A percentile compares a stretch with the other conserved stretches of the same genome.
phyloP scores from a whole-genome alignment of 1,139 yeast species.

The Lodderomyces margitis region DNA sequence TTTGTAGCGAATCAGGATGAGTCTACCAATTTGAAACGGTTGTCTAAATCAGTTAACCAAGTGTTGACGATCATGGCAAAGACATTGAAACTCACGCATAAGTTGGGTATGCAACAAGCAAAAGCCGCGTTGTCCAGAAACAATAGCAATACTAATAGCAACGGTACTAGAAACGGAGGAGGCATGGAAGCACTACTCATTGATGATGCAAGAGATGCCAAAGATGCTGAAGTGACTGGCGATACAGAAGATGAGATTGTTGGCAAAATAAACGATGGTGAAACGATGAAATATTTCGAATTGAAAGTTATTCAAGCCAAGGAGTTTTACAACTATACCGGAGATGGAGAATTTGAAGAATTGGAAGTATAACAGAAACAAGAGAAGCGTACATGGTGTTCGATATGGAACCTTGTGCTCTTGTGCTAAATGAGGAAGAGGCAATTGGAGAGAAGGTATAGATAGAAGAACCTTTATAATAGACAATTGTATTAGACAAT shows the following conservation, averaged over 20 bases:
- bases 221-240: not conserved
- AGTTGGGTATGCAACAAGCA: slow-evolving; percentile 19
- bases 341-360: slow-evolving; percentile 22
- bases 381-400: too few relatives aligned
- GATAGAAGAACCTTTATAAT: too few relatives aligned
- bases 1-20: slow-evolving; percentile 30
- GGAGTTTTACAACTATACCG: slow-evolving; percentile 26
- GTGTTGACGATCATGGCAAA: slow-evolving; percentile 50
- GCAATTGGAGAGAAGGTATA: too few relatives aligned
- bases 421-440: not conserved
- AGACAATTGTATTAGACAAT: too few relatives aligned
- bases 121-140: slow-evolving; percentile 8
- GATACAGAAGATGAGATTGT: slow-evolving; percentile 10
- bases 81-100: slow-evolving; percentile 43
- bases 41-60: slow-evolving; percentile 42
- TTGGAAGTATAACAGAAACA: not conserved
- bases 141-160: not conserved
- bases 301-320: slow-evolving; percentile 38
- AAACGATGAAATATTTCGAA: slow-evolving; percentile 42
- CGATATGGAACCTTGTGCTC: too few relatives aligned
- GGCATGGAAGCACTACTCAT: too few relatives aligned
- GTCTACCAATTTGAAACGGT: slow-evolving; percentile 10
- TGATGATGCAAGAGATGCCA: too few relatives aligned
- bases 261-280: slow-evolving; percentile 37
- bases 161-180: too few relatives aligned